These are phyloP conservation scores for Ophiostoma ulmi DNA, from an alignment of 2,329 filamentous ascomycete species.

Conservation along the genomic window DNA sequence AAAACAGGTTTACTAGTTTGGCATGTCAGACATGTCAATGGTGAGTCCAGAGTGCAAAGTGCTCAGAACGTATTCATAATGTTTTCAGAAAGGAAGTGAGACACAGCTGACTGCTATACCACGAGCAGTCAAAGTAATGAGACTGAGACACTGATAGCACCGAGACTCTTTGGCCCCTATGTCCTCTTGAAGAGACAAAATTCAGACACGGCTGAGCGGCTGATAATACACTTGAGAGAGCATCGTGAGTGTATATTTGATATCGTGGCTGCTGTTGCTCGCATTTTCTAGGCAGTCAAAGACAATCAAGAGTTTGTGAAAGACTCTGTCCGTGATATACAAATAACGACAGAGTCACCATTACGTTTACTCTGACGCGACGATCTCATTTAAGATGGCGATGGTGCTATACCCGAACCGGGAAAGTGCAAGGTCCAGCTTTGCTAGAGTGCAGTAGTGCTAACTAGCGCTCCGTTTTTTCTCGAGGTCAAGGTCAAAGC, in stretches of 20 bases:
- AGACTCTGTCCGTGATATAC: too few relatives aligned
- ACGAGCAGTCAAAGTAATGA: neutral
- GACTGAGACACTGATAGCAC: neutral
- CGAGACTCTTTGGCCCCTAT: neutral
- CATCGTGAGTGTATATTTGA: neutral
- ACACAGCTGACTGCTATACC: neutral
- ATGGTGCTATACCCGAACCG: constrained; percentile 16
- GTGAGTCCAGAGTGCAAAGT: neutral
- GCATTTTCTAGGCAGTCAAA: neutral
- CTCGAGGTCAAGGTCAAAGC: neutral
- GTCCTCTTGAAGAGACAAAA: neutral
- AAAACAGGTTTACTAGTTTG: neutral
- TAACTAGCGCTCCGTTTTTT: neutral
- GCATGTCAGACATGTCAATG: constrained; percentile 9
- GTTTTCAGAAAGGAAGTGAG: neutral
- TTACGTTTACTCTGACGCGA: neutral
- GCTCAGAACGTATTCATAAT: neutral
- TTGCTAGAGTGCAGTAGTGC: constrained; percentile 3
- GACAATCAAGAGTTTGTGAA: neutral
- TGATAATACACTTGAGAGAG: neutral
- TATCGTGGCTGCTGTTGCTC: neutral
- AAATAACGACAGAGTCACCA: neutral
- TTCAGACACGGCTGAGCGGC: constrained; percentile 11
- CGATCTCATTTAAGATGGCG: constrained; percentile 23
- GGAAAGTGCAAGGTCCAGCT: neutral